Conservation (phyloP, 1,139 yeast genomes). For the Lodderomyces jiufengensis region DNA sequence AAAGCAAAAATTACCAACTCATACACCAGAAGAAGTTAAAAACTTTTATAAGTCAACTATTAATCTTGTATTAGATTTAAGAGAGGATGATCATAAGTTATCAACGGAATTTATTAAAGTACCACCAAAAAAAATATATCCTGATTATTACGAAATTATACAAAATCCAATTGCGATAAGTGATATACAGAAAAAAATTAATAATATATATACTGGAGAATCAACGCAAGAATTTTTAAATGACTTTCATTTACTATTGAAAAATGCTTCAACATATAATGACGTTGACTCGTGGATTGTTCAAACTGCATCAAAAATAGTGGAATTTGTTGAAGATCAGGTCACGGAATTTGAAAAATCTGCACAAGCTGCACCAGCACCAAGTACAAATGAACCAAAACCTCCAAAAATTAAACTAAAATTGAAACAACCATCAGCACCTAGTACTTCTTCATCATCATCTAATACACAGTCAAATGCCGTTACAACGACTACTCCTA, state of each 20-base stretch:
- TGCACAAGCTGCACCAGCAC: constrained; percentile 6
- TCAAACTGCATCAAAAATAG: constrained; percentile 44
- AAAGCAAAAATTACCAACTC: constrained; percentile 13
- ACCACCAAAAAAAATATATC: constrained; percentile 73
- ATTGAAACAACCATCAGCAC: constrained; percentile 10
- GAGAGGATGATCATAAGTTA: constrained; percentile 31
- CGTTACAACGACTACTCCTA: background rate
- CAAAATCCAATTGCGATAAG: constrained; percentile 62
- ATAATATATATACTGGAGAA: constrained; percentile 27
- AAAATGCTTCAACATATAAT: constrained; percentile 61
- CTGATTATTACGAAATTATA: constrained; percentile 74
- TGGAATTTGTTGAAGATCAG: constrained; percentile 42
- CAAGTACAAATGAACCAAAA: constrained; percentile 3
- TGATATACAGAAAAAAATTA: constrained; percentile 54
- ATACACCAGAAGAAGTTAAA: constrained; percentile 21
- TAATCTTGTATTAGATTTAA: constrained; percentile 23
- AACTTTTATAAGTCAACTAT: constrained; percentile 28
- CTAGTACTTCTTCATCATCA: too few species aligned
- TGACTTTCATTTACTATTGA: constrained; percentile 55
- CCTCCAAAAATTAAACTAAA: constrained; percentile 14
- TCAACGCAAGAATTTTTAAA: constrained; percentile 41
- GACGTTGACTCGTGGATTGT: constrained; percentile 63
- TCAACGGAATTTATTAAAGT: constrained; percentile 59
- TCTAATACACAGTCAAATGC: background rate
- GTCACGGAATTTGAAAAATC: constrained; percentile 24